Evolutionary conservation across 208 protist genomes (phyloP), one percentile per base, ranked within the genome.

Genomic region (Leishmania major): DNA sequence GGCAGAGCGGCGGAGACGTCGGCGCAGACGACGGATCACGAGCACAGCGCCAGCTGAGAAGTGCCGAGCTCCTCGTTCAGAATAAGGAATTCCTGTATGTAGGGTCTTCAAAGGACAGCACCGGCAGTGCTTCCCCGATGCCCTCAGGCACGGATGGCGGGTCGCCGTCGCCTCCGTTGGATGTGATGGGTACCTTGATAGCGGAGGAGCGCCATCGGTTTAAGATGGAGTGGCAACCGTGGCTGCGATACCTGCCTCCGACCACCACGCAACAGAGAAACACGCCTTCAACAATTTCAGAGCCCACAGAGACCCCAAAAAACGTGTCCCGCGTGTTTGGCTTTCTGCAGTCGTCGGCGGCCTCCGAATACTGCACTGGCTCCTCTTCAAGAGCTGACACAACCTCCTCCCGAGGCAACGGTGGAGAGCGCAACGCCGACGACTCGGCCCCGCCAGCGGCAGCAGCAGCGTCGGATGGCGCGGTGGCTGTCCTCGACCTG

Each of bases 211-310:
- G 49, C 37, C 49, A 53, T 40, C 49, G n/a, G 10, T 76, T 84
- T 55, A 0, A 55, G 2, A 25, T 40, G 31, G 66, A 43, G 25
- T 84, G 81, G 81, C 13, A 19, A 11, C 81, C 75, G 40, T 84
- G 81, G 81, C 67, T 67, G 74, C 28, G 37, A 17, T 84, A 80
- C 81, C 81, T 84, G 13, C 67, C 74, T 47, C 71, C 25, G 11
- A 13, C 22, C 43, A n/a, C 35, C 5, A 45, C 17, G 43, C 25
- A 31, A 7, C 22, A 25, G 4, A 28, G 51, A 7, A 31, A 13
- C 37, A n/a, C 43, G 37, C 43, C n/a, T 25, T 43, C 43, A 5
- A 35, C 43, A 31, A n/a, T 0, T 35, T 0, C 22, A 11, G 5
- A 47, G 43, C 45, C 25, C 3, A 47, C 69, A 25, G 37, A 25